Evolutionary conservation across 352 stramenopile species (phyloP), one percentile per base, ranked within the genome.

Genomic region (Aphanomyces invadans): DNA sequence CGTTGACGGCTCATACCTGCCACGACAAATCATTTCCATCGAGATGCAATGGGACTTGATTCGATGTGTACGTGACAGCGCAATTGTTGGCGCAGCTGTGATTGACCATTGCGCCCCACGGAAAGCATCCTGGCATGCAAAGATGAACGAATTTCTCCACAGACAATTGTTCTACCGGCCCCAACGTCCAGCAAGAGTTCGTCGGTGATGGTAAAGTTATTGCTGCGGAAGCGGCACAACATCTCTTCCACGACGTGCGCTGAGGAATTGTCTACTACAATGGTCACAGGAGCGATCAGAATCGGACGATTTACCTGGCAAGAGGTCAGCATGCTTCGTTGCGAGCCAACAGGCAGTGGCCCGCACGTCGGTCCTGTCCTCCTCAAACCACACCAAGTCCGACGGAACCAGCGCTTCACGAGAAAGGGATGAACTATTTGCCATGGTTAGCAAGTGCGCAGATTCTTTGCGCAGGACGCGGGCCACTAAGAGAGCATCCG

Each of bases 181-280:
- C 79, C 83, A 9, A 88, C 29, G 15, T 80, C 73, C 10, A 86
- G 33, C 32, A 90, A 53, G 48, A 83, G 32, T 10, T 87, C 81
- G 62, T 92, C 81, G 15, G 72, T 81, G 66, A 92, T 86, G n/a
- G 73, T 75, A 33, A 90, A 89, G 36, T 92, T 92, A 72, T 92
- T 92, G 69, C 79, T 83, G 38, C 74, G 74, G 64, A 90, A 90
- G 15, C 83, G 79, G 66, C 80, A 83, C 32, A 92, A 70, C 79
- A 89, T 85, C 31, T 72, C 71, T 66, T 83, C 73, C 51, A 89
- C 66, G 54, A 84, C 71, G 4, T 70, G 60, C 51, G 78, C 65
- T 36, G 73, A 62, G 36, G n/a, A 28, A 23, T 1, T 44, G n/a
- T 7, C 44, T 59, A 65, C 25, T 12, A 39, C 17, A 17, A 0